phyloP scores from a whole-genome alignment of 129 eudicot species.

The Artemisia tridentata region DNA sequence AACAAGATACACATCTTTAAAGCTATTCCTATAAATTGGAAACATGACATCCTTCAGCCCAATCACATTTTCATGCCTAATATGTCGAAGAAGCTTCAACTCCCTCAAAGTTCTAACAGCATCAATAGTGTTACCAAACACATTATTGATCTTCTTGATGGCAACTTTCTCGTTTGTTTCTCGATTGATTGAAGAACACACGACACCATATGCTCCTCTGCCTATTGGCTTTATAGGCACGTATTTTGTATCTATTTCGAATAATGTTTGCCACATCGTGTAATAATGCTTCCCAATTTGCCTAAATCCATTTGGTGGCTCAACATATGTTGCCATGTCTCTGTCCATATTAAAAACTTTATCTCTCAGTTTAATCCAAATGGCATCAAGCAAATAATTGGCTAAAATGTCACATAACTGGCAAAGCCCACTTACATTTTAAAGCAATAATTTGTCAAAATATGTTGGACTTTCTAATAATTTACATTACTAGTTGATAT shows the following conservation, averaged over 20 bases:
- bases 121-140: slow-evolving; percentile 55
- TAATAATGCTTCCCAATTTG: slow-evolving; percentile 62
- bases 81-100: slow-evolving; percentile 60
- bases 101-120: slow-evolving; percentile 79
- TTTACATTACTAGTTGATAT: neutral
- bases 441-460: slow-evolving; percentile 8
- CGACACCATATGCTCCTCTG: slow-evolving; percentile 80
- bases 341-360: slow-evolving; percentile 29
- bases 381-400: neutral
- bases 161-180: slow-evolving; percentile 83
- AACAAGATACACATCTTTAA: slow-evolving; percentile 79
- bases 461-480: slow-evolving; percentile 1
- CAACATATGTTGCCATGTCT: slow-evolving; percentile 60
- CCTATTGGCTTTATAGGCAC: slow-evolving; percentile 75
- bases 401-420: slow-evolving; percentile 1
- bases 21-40: slow-evolving; percentile 49
- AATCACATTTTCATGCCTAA: slow-evolving; percentile 75
- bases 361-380: slow-evolving; percentile 15
- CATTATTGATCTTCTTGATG: slow-evolving; percentile 71
- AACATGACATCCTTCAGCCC: slow-evolving; percentile 81
- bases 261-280: slow-evolving; percentile 65
- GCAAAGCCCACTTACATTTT: slow-evolving; percentile 4
- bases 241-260: slow-evolving; percentile 73
- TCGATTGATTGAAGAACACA: slow-evolving; percentile 69
- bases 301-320: slow-evolving; percentile 52